A percentile compares a stretch with the other conserved stretches of the same genome.
phyloP scores from a whole-genome alignment of 1,284 basidiomycete genomes.

The Fistulinella cinereoalba region DNA sequence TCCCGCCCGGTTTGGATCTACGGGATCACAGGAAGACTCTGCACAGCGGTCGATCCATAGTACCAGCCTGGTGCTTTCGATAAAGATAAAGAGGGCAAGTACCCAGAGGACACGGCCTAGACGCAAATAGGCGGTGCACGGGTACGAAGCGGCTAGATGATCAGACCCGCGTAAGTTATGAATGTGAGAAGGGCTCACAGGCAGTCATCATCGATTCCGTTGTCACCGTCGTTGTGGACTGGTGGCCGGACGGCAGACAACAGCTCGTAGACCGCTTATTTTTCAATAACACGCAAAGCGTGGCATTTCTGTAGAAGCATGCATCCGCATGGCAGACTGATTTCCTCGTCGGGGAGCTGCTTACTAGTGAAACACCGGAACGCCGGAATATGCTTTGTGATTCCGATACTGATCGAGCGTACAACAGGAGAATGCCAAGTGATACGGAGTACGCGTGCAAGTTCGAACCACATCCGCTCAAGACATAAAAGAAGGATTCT shows the following conservation, averaged over 20 bases:
- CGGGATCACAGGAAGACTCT: neutral
- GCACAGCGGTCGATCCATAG: neutral
- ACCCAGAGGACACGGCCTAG: neutral
- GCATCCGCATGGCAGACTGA: no score
- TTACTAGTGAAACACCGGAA: no score
- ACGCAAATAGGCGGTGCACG: neutral
- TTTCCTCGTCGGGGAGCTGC: no score
- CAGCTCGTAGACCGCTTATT: no score
- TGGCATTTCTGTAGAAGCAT: no score
- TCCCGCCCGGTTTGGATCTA: neutral
- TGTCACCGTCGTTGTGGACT: neutral
- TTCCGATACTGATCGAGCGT: neutral
- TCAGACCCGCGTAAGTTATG: no score
- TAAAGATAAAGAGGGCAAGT: neutral
- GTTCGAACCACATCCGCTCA: constrained; percentile 1
- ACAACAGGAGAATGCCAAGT: neutral
- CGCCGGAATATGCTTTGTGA: neutral
- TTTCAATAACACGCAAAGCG: no score
- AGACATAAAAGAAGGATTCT: constrained; percentile 11
- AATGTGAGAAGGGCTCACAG: neutral
- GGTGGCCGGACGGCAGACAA: no score
- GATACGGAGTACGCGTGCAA: constrained; percentile 4
- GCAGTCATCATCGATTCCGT: no score
- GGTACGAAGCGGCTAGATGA: no score
- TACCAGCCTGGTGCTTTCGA: neutral